Evolutionary conservation across 768 basidiomycete species (phyloP).

Genomic region (Pleurotus cornucopiae): DNA sequence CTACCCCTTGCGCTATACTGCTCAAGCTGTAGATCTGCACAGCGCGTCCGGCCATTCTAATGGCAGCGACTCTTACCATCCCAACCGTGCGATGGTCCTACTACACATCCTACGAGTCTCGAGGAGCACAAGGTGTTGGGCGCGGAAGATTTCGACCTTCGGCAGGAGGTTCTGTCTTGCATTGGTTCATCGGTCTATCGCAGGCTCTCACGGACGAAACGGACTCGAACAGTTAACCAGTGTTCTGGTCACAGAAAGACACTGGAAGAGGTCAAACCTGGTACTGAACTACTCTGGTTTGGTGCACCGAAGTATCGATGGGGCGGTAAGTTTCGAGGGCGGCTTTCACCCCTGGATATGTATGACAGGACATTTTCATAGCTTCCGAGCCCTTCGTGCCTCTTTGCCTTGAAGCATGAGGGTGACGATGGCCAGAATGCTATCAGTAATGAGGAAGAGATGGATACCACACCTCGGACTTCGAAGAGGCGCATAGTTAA

Average conservation of each 20-base stretch:
- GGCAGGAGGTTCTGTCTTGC: constrained; percentile 95
- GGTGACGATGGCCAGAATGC: too few relatives aligned
- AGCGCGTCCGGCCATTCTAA: constrained; percentile 47
- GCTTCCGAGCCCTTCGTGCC: too few relatives aligned
- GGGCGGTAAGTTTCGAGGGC: too few relatives aligned
- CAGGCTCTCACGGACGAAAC: constrained; percentile 76
- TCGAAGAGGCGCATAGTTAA: too few relatives aligned
- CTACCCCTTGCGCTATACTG: constrained; percentile 44
- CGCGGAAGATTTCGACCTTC: constrained; percentile 82
- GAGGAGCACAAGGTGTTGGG: constrained; percentile 27
- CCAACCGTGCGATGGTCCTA: constrained; percentile 42
- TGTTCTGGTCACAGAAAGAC: constrained; percentile 25
- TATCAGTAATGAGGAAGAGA: too few relatives aligned
- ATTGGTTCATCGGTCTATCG: constrained; percentile 92
- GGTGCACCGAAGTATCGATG: neutral
- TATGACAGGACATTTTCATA: too few relatives aligned
- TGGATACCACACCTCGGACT: too few relatives aligned
- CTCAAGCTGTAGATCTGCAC: constrained; percentile 76
- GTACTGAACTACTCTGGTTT: too few relatives aligned
- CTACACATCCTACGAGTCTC: constrained; percentile 32
- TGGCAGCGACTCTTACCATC: constrained; percentile 36
- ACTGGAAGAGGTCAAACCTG: too few relatives aligned
- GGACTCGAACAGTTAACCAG: constrained; percentile 68
- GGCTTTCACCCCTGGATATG: too few relatives aligned
- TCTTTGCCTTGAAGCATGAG: too few relatives aligned